A percentile compares a stretch with the other conserved stretches of the same genome.
These are phyloP conservation scores for Salvia rosmarinus DNA, from an alignment of 257 asterid species.

Conservation along the genomic window DNA sequence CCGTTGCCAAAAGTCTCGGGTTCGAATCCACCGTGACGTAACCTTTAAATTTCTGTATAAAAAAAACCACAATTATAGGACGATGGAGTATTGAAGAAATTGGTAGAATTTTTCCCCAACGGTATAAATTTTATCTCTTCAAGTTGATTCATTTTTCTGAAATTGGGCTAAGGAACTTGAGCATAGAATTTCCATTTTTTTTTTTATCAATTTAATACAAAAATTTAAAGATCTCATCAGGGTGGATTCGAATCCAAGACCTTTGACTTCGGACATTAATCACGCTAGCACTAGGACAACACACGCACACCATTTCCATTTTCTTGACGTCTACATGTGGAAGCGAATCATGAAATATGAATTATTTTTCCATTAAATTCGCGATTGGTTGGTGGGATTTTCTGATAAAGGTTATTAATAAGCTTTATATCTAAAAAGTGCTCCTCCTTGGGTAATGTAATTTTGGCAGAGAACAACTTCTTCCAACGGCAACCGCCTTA, in stretches of 20 bases:
- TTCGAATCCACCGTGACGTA: no score
- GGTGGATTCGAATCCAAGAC: no score
- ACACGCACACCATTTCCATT: slow-evolving; percentile 20
- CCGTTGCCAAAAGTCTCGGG: no score
- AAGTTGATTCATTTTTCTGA: neutral
- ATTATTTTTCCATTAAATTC: slow-evolving; percentile 9
- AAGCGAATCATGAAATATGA: slow-evolving; percentile 2
- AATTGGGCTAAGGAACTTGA: slow-evolving; percentile 22
- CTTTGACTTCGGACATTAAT: no score
- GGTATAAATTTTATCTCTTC: neutral
- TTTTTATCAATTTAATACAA: no score
- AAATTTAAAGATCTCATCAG: no score
- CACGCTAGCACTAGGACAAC: no score
- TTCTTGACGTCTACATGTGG: slow-evolving; percentile 25
- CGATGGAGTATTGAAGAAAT: no score
- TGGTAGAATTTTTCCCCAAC: neutral
- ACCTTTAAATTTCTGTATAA: no score
- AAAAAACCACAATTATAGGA: no score
- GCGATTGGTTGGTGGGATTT: slow-evolving; percentile 20
- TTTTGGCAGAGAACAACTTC: slow-evolving; percentile 37
- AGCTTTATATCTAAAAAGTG: slow-evolving; percentile 28
- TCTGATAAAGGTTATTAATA: slow-evolving; percentile 11
- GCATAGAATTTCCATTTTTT: no score
- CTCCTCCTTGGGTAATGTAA: slow-evolving; percentile 13
- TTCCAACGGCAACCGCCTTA: slow-evolving; percentile 30